Conservation (phyloP, 1,284 basidiomycete species). For the Boletus albobrunnescens region DNA sequence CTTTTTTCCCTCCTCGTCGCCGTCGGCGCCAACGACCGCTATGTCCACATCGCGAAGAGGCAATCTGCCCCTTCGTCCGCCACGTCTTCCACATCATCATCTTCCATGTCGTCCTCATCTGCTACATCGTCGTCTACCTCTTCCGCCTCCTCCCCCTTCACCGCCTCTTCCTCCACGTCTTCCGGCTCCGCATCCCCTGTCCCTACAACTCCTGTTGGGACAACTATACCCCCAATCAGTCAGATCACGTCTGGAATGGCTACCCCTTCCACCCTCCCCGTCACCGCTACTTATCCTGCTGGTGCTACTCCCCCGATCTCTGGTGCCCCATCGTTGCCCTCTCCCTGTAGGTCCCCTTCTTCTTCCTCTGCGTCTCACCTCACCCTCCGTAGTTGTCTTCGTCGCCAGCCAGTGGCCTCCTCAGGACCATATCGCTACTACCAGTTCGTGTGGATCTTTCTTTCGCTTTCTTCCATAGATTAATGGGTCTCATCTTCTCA, state of each 20-base stretch:
- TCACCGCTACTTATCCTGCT: slow-evolving; percentile 50
- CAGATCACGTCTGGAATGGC: slow-evolving; percentile 68
- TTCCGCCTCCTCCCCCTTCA: slow-evolving; percentile 15
- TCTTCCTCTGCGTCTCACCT: not conserved
- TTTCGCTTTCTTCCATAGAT: not conserved
- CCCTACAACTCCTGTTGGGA: slow-evolving; percentile 31
- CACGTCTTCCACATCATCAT: slow-evolving; percentile 10
- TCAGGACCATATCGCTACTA: slow-evolving; percentile 66
- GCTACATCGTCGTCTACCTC: slow-evolving; percentile 14
- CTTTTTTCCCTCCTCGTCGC: slow-evolving; percentile 40
- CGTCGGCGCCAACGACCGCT: slow-evolving; percentile 34
- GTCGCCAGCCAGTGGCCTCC: slow-evolving; percentile 54
- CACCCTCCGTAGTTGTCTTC: slow-evolving; percentile 47
- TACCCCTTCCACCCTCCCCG: slow-evolving; percentile 46
- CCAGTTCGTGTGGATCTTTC: slow-evolving; percentile 39
- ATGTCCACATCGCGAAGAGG: slow-evolving; percentile 28
- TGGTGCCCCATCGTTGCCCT: slow-evolving; percentile 63
- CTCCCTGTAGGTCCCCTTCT: slow-evolving; percentile 45
- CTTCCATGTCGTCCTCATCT: slow-evolving; percentile 3
- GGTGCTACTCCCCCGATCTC: slow-evolving; percentile 59
- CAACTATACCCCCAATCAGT: slow-evolving; percentile 50
- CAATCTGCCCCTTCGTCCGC: slow-evolving; percentile 24
- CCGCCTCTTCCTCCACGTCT: slow-evolving; percentile 16
- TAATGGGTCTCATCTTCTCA: slow-evolving; percentile 21
- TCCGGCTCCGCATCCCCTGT: slow-evolving; percentile 19